Base-by-base conservation (phyloP, 768 basidiomycete species). In the Rhizopogon salebrosus region DNA sequence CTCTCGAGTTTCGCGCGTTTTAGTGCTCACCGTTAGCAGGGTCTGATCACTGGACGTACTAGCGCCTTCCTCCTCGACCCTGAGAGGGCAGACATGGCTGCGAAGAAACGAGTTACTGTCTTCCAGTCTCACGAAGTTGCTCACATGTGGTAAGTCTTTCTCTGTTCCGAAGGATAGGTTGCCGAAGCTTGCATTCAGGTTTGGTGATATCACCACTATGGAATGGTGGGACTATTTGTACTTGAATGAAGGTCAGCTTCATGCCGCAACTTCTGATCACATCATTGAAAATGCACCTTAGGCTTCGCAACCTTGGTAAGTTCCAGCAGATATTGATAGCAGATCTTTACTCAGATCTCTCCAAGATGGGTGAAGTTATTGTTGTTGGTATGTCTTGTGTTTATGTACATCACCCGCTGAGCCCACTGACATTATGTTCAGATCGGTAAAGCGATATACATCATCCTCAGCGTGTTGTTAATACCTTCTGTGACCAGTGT, bases 171-270 rank as follows among this genome's bases (percentile, higher is more conserved):
- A 18, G 35, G 35, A 31, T 6, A 34, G 29, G 22, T 26, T 41
- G 31, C n/a, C 16, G 50, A 26, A 57, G 75, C 20, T 41, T 18
- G 20, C 22, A 6, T 4, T 18, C 58, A 60, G 90, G 91, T 95
- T 95, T 60, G 94, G 93, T 23, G 86, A 95, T 64, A 88, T 97
- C 60, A 87, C 90, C 6, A 95, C 92, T 0, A 94, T 95, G 92
- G 82, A 82, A 61, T 92, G 91, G 90, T 93, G 90, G 89, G 83
- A 89, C 56, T 85, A 89, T 66, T 75, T 92, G 43, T 89, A 89
- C 67, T 70, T 90, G 53, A 90, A 89, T 57, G 88, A 90, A 79
- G 86, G 83, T 80, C 48, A 31, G 69, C 52, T 16, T 26, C 18
- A n/a, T 41, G 40, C 3, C 6, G 31, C 14, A 16, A 20, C 29